Evolutionary conservation across 257 asterid species (phyloP), one percentile per base, ranked within the genome.

Genomic region (Solanum sparsipilum): DNA sequence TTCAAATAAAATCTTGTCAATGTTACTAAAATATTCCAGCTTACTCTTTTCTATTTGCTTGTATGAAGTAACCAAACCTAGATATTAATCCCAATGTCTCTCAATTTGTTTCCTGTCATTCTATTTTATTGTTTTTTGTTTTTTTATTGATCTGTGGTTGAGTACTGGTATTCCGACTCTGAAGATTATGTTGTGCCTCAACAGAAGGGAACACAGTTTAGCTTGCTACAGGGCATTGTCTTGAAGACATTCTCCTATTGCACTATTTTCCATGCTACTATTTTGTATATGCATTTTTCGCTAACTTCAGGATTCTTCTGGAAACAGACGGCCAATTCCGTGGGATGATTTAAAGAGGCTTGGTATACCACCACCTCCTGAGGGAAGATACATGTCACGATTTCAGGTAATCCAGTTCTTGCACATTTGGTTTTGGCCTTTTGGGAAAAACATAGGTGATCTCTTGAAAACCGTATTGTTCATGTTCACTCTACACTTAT

Each of bases 291-390:
- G 70, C 21, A 29, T 29, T 46, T 27, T 48, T 9, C 20, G n/a
- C 85, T 81, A 81, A 81, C 41, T 46, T 29, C 31, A 29, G 85
- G 21, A 71, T 82, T 20, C 70, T 82, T 31, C 3, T 29, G 70
- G 68, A 78, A 89, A 75, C 93, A 96, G 99, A 91, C 93, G 95
- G 65, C 95, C 79, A 85, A 94, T 97, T 86, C 99, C 99, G 68
- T 87, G 83, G 27, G 99, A 94, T 89, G 99, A 96, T 58, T 87
- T 97, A 86, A 94, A 94, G 92, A 94, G 93, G 94, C 98, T 97
- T 25, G 99, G 99, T 71, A 97, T 96, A 87, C 93, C 95, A 82
- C 94, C 94, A 76, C 99, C 99, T 81, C 99, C 99, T 2, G 98
- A 94, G 89, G 98, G 97, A 89, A 94, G 95, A 91, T 97, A 96